A percentile compares a stretch with the other conserved stretches of the same genome.
Evolutionary conservation across 148 eudicot genomes (phyloP).

Genomic region (Vaccinium myrtillus): DNA sequence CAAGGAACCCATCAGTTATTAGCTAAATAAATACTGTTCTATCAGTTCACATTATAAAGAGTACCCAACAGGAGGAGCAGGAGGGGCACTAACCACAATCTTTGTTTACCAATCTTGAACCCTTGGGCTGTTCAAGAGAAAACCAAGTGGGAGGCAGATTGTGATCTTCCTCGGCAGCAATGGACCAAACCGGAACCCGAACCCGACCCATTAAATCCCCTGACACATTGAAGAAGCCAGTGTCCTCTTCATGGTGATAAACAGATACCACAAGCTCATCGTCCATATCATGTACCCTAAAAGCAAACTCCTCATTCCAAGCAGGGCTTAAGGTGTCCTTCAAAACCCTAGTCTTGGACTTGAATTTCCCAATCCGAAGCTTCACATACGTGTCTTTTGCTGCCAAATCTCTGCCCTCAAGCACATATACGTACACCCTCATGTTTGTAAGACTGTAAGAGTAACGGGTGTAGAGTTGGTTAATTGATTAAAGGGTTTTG

Average conservation of each 20-base stretch:
- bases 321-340: constrained; percentile 48
- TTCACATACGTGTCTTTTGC: constrained; percentile 56
- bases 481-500: not conserved
- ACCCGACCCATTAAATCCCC: constrained; percentile 73
- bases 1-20: not conserved
- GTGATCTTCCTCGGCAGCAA: constrained; percentile 51
- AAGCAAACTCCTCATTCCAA: constrained; percentile 95
- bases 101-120: constrained; percentile 29
- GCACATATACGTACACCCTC: constrained; percentile 68
- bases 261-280: constrained; percentile 67
- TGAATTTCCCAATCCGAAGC: constrained; percentile 67
- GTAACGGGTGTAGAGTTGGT: not conserved
- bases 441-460: constrained; percentile 18
- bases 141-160: constrained; percentile 76
- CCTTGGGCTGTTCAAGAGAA: constrained; percentile 50
- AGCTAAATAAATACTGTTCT: not conserved
- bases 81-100: constrained; percentile 44
- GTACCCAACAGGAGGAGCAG: not conserved
- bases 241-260: constrained; percentile 40
- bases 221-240: constrained; percentile 40
- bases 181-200: constrained; percentile 47
- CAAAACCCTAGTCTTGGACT: constrained; percentile 59
- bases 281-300: constrained; percentile 60
- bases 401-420: constrained; percentile 61
- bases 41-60: not conserved